Percentiles rank a stretch among this genome's conserved stretches.
These are phyloP conservation scores for Epithemia pelagica DNA, from an alignment of 108 stramenopile species.

Conservation along the genomic window DNA sequence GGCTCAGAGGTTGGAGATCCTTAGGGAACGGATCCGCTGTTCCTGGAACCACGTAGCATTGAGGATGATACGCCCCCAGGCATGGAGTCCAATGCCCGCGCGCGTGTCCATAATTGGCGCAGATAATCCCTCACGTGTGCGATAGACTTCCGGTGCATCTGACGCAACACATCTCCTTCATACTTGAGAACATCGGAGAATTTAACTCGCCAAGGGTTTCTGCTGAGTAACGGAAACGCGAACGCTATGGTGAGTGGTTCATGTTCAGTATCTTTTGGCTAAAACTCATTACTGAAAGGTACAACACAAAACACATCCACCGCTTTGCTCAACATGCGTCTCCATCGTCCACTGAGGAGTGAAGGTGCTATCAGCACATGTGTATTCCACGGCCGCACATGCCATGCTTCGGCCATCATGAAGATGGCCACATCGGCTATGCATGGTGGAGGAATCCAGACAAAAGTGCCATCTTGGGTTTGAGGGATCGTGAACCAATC, in stretches of 20 bases:
- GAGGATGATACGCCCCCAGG: conserved; percentile 23
- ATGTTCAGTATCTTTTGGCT: conserved; percentile 12
- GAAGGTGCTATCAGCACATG: conserved; percentile 36
- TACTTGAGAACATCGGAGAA: not conserved
- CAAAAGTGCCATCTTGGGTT: not conserved
- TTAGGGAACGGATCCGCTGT: not conserved
- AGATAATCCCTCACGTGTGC: conserved; percentile 26
- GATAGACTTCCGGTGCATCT: conserved; percentile 17
- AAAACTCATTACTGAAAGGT: conserved; percentile 11
- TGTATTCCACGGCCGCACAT: conserved; percentile 13
- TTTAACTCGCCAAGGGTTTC: conserved; percentile 23
- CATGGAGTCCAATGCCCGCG: conserved; percentile 23
- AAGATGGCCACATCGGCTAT: conserved; percentile 27
- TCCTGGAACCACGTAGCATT: conserved; percentile 19
- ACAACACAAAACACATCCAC: conserved; percentile 18
- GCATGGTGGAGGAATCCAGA: conserved; percentile 33
- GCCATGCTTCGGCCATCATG: conserved; percentile 17
- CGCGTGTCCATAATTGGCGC: conserved; percentile 33
- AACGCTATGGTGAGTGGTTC: conserved; percentile 32
- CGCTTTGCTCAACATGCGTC: conserved; percentile 11
- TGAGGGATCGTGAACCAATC: not conserved
- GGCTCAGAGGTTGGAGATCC: not conserved
- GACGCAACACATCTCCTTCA: conserved; percentile 21
- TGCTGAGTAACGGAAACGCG: conserved; percentile 25
- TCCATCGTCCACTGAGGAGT: conserved; percentile 34